A percentile compares a stretch with the other conserved stretches of the same genome.
Conservation (phyloP, 2,329 filamentous ascomycete species). For the Lecanicillium sp. region DNA sequence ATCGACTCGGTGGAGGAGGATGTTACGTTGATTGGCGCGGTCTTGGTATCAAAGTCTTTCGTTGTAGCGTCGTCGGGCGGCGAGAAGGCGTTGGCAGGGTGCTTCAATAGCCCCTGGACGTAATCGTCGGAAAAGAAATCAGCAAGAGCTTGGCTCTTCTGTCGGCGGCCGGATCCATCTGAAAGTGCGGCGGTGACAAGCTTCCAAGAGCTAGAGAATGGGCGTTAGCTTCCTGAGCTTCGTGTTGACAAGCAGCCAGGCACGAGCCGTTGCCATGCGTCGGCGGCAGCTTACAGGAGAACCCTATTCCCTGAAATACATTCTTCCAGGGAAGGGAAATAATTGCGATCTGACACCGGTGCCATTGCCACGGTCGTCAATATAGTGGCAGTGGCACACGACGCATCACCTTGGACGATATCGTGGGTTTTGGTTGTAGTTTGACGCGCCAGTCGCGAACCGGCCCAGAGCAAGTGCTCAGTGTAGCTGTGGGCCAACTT, state of each 20-base stretch:
- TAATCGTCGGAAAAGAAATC: conserved; percentile 65
- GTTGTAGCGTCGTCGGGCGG: conserved; percentile 55
- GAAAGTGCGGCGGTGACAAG: conserved; percentile 47
- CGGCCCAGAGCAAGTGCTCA: conserved; percentile 4
- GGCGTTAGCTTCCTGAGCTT: conserved; percentile 10
- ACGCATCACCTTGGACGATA: conserved; percentile 26
- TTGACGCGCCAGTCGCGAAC: conserved; percentile 22
- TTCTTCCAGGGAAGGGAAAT: conserved; percentile 78
- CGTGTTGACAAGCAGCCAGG: background rate
- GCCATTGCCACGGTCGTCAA: conserved; percentile 59
- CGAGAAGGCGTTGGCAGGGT: conserved; percentile 61
- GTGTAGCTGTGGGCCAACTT: conserved; percentile 6
- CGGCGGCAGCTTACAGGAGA: conserved; percentile 58
- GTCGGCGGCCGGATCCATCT: conserved; percentile 50
- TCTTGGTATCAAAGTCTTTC: conserved; percentile 72
- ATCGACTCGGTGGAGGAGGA: conserved; percentile 59
- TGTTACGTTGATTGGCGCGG: conserved; percentile 76
- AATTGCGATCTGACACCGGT: conserved; percentile 60
- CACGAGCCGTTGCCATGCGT: conserved; percentile 6
- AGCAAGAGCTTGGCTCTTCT: conserved; percentile 47
- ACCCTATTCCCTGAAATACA: conserved; percentile 75
- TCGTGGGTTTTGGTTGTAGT: conserved; percentile 17
- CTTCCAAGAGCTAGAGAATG: conserved; percentile 50
- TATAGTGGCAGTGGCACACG: conserved; percentile 28
- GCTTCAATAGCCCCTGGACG: conserved; percentile 59